Evolutionary conservation across 306 rosid species (phyloP), one percentile per base, ranked within the genome.

Genomic region (Sechiopsis laciniata): DNA sequence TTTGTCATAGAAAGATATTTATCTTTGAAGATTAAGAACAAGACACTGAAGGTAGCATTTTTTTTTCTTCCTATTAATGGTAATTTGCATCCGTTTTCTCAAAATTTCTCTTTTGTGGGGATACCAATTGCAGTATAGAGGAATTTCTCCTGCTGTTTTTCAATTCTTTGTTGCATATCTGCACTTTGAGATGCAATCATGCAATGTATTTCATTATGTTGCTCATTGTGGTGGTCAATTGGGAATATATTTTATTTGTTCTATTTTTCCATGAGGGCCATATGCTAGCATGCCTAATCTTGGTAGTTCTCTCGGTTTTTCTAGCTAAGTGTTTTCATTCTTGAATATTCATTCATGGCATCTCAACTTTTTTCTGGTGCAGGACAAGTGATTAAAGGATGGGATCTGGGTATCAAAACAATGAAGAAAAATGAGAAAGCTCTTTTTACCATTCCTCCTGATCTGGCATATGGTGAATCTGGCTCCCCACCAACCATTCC

Each of bases 381-480:
- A 94, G 99, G 99, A 29, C 88, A 89, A 91, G 99, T 94, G 57
- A 91, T 94, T 62, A 87, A 83, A 77, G 99, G 99, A 72, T 94
- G 97, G 99, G 97, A 94, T 79, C 75, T 83, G 74, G 98, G 97
- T 46, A 87, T 94, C 45, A 85, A 80, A 62, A 94, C 96, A 1
- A 94, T 94, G 99, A 94, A 89, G 83, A 94, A 90, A 77, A 90
- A 87, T 12, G 98, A 92, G 78, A 84, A 85, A 79, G 88, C 98
- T 2, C 76, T 92, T 71, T 92, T 92, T 74, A 90, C 96, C 63
- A 85, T 90, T 72, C 98, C 98, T 40, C 63, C 96, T 16, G 96
- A 82, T 19, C 71, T 92, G 55, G 98, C 96, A 53, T 92, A 92
- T 74, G 96, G 98, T 0, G 91, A 83, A 62, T 62, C 87, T 53